phyloP scores from a whole-genome alignment of 1,284 basidiomycete genomes.

The Boletus sp. region DNA sequence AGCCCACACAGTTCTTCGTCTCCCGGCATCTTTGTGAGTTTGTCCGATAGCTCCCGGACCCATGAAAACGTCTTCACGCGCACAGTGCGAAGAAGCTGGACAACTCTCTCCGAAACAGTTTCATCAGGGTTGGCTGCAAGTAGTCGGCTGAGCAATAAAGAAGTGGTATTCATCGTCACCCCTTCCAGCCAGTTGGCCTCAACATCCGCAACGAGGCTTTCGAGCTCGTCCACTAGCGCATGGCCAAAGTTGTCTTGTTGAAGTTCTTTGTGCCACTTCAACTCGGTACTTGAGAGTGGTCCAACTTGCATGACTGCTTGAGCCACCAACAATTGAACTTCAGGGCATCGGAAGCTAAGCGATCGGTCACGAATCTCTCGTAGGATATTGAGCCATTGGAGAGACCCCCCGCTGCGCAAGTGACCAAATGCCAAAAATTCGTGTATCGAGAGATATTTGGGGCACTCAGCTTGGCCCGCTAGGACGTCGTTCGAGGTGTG shows the following conservation, averaged over 20 bases:
- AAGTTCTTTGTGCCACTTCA: slow-evolving; percentile 36
- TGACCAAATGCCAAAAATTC: slow-evolving; percentile 42
- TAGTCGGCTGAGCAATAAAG: slow-evolving; percentile 35
- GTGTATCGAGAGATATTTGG: slow-evolving; percentile 36
- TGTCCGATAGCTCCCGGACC: slow-evolving; percentile 31
- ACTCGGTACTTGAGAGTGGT: slow-evolving; percentile 7
- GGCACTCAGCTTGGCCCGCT: slow-evolving; percentile 35
- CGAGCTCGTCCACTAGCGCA: slow-evolving; percentile 33
- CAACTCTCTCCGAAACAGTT: slow-evolving; percentile 3
- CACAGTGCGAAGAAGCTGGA: slow-evolving; percentile 30
- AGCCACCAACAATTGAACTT: slow-evolving; percentile 38
- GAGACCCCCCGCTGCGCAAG: slow-evolving; percentile 38
- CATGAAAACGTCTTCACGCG: slow-evolving; percentile 36
- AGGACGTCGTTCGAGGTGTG: slow-evolving; percentile 40
- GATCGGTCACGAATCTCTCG: slow-evolving; percentile 36
- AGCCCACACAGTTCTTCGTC: slow-evolving; percentile 27
- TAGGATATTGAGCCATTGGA: slow-evolving; percentile 49
- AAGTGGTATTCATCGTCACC: slow-evolving; percentile 34
- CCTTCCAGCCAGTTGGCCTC: slow-evolving; percentile 43
- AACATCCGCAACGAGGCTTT: slow-evolving; percentile 27
- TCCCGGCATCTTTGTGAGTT: slow-evolving; percentile 19
- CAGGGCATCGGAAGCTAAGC: slow-evolving; percentile 36
- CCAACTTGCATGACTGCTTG: slow-evolving; percentile 44
- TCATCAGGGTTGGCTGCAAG: slow-evolving; percentile 25
- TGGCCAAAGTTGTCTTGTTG: slow-evolving; percentile 28